Evolutionary conservation across 176 grass and related monocot genomes (phyloP).

Genomic region (Areca catechu): DNA sequence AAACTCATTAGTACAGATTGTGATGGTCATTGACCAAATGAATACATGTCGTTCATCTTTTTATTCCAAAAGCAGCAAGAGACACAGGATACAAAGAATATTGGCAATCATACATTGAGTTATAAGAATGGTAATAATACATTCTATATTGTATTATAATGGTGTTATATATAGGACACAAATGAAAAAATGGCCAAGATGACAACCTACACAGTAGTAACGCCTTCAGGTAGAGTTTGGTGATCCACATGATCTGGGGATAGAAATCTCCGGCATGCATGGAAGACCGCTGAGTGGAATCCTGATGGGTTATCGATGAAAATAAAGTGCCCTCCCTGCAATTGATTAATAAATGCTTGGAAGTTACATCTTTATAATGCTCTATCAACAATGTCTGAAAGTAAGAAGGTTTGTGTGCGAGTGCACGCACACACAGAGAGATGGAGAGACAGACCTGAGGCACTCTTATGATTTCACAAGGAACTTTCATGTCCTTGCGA

Average conservation of each 20-base stretch:
- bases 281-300: conserved; percentile 65
- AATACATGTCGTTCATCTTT: too few relatives aligned
- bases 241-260: conserved; percentile 25
- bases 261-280: conserved; percentile 70
- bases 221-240: conserved; percentile 41
- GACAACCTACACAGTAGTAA: conserved; percentile 41
- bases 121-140: too few relatives aligned
- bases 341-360: not conserved
- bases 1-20: too few relatives aligned
- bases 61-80: too few relatives aligned
- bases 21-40: too few relatives aligned
- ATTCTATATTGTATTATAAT: too few relatives aligned
- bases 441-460: conserved; percentile 39
- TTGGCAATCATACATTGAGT: too few relatives aligned
- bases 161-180: too few relatives aligned
- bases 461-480: conserved; percentile 92
- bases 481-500: conserved; percentile 79
- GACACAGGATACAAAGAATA: too few relatives aligned
- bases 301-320: conserved; percentile 88
- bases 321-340: conserved; percentile 86
- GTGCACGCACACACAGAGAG: conserved; percentile 1
- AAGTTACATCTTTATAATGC: not conserved
- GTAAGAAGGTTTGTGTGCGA: too few relatives aligned
- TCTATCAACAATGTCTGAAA: not conserved
- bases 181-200: too few relatives aligned